Evolutionary conservation across 1,284 basidiomycete species (phyloP).

Genomic region (Exobasidium cylindrosporum): DNA sequence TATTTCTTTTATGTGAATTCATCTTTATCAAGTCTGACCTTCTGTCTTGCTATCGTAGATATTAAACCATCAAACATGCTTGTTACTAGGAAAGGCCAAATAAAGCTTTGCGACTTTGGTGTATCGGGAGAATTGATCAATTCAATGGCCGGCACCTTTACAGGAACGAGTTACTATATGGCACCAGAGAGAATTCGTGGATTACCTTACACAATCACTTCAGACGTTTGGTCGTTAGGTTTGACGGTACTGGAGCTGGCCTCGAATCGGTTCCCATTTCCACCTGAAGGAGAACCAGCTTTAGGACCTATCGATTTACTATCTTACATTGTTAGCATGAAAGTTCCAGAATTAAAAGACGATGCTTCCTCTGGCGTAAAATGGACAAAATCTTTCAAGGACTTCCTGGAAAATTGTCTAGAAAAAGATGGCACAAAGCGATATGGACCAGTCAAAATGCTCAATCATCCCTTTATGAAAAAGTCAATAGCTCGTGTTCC

Average conservation of each 20-base stretch:
- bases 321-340: conserved; percentile 84
- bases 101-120: conserved; percentile 93
- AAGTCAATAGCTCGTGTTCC: conserved; percentile 71
- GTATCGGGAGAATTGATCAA: conserved; percentile 92
- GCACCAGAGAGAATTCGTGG: conserved; percentile 92
- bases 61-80: conserved; percentile 97
- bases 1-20: neutral
- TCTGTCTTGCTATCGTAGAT: conserved; percentile 60
- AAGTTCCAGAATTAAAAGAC: conserved; percentile 71
- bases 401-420: conserved; percentile 86
- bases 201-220: conserved; percentile 82
- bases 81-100: conserved; percentile 76
- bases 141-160: conserved; percentile 89
- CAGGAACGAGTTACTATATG: conserved; percentile 96
- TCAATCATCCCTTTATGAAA: conserved; percentile 82
- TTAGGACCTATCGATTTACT: conserved; percentile 85
- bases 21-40: neutral
- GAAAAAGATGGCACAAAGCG: conserved; percentile 61
- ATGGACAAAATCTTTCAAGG: conserved; percentile 85
- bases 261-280: conserved; percentile 92
- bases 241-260: conserved; percentile 89
- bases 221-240: conserved; percentile 98
- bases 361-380: conserved; percentile 59
- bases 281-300: conserved; percentile 67
- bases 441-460: conserved; percentile 79